Percentiles rank a stretch among this genome's conserved stretches.
phyloP scores from a whole-genome alignment of 768 basidiomycete species.

The Hypholoma fasciculare region DNA sequence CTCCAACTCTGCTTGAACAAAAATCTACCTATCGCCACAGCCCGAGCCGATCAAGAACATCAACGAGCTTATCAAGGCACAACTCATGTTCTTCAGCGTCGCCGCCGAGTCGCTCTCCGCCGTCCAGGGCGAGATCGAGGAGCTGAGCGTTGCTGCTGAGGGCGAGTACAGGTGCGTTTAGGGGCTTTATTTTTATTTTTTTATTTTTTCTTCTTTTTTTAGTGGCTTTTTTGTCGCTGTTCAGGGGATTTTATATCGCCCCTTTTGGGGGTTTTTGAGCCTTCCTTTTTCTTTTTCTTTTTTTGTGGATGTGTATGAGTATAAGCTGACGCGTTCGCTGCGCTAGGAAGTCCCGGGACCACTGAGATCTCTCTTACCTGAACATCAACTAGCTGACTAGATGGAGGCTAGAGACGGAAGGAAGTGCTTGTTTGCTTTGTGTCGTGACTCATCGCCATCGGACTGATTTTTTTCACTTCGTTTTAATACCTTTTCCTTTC shows the following conservation, averaged over 20 bases:
- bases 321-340: background rate
- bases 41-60: constrained; percentile 96
- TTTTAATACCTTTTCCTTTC: background rate
- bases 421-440: background rate
- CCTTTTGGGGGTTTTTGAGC: no score
- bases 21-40: constrained; percentile 35
- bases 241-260: background rate
- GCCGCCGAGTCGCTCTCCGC: constrained; percentile 81
- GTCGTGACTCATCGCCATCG: background rate
- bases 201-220: no score
- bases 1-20: no score
- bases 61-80: constrained; percentile 89
- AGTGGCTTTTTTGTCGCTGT: no score
- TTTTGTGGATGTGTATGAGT: no score
- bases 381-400: background rate
- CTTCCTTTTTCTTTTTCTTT: no score
- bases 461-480: background rate
- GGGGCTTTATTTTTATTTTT: no score
- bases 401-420: background rate
- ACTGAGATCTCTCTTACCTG: constrained; percentile 59
- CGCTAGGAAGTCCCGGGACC: constrained; percentile 84
- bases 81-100: constrained; percentile 72
- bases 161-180: constrained; percentile 81
- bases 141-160: constrained; percentile 89
- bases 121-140: constrained; percentile 91